Conservation (phyloP, 108 stramenopile species). For the Heterococcus sp. region DNA sequence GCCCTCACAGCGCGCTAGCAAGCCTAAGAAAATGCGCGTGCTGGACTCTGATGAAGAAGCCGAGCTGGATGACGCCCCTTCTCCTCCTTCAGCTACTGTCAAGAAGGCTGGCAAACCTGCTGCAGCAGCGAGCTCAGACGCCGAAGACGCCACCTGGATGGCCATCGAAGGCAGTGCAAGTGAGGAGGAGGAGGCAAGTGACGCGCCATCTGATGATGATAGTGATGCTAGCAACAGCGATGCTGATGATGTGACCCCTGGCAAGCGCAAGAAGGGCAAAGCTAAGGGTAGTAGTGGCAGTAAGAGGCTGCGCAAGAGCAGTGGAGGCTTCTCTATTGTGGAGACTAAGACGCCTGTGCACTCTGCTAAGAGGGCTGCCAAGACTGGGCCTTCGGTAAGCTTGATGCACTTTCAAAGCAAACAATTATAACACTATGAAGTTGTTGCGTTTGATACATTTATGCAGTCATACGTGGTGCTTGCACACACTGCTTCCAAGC, state of each 20-base stretch:
- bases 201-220: not conserved
- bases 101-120: constrained; percentile 5
- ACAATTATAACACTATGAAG: no score
- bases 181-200: constrained; percentile 4
- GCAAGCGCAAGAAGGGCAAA: not conserved
- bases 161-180: not conserved
- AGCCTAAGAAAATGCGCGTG: not conserved
- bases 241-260: not conserved
- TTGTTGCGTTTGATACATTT: no score
- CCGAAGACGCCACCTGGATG: constrained; percentile 17
- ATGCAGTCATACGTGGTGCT: no score
- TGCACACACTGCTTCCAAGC: no score
- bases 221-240: constrained; percentile 2
- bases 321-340: constrained; percentile 5
- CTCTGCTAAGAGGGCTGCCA: not conserved
- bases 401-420: no score
- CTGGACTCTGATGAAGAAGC: not conserved
- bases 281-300: not conserved
- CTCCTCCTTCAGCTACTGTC: not conserved
- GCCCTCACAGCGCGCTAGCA: not conserved
- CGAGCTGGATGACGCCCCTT: not conserved
- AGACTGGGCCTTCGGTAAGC: not conserved
- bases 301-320: not conserved
- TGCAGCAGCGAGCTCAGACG: constrained; percentile 7
- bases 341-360: constrained; percentile 5